Evolutionary conservation across 306 rosid genomes (phyloP).

Genomic region (Cucumis hystrix): DNA sequence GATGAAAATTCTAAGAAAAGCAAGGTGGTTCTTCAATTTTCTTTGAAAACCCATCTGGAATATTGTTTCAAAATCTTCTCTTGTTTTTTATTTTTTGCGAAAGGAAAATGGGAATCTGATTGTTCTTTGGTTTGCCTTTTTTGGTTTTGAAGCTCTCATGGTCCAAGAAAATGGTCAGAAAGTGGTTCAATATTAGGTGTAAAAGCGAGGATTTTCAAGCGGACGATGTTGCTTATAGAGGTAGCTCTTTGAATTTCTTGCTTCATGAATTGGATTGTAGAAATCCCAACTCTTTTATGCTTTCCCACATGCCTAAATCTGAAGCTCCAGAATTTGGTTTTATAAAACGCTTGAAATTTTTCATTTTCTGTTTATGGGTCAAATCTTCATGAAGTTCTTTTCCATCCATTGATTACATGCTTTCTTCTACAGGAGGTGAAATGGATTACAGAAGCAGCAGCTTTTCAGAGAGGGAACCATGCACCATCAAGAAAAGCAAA

Average conservation of each 20-base stretch:
- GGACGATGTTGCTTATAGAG: slow-evolving; percentile 59
- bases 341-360: not conserved
- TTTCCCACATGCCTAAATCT: not conserved
- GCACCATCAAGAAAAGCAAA: slow-evolving; percentile 89
- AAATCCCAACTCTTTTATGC: not conserved
- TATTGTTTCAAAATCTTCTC: slow-evolving; percentile 11
- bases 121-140: slow-evolving; percentile 18
- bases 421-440: slow-evolving; percentile 54
- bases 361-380: not conserved
- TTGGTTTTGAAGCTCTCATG: slow-evolving; percentile 78
- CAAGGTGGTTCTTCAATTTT: slow-evolving; percentile 44
- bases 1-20: slow-evolving; percentile 81
- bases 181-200: slow-evolving; percentile 88
- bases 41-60: slow-evolving; percentile 11
- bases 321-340: not conserved
- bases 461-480: slow-evolving; percentile 93
- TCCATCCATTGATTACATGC: not conserved
- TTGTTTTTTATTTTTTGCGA: not conserved
- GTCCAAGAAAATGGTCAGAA: slow-evolving; percentile 98
- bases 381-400: not conserved
- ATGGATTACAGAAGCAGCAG: slow-evolving; percentile 64
- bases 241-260: slow-evolving; percentile 24
- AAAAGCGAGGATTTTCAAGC: slow-evolving; percentile 67
- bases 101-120: slow-evolving; percentile 28
- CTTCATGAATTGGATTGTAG: not conserved